phyloP scores from a whole-genome alignment of 2,329 filamentous ascomycete genomes.

The Ceratocystis albifundus region DNA sequence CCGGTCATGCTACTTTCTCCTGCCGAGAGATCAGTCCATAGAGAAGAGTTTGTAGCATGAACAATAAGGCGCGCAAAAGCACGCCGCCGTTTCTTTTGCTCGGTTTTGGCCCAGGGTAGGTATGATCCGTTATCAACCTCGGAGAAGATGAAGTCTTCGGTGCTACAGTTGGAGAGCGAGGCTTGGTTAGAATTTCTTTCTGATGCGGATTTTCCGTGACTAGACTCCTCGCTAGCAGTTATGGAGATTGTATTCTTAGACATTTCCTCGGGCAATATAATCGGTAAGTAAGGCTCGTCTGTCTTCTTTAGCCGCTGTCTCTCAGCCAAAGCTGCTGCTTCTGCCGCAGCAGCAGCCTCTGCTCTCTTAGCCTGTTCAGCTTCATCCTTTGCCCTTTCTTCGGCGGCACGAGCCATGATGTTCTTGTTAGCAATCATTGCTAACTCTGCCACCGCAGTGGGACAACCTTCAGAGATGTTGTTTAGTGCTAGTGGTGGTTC shows the following conservation, averaged over 20 bases:
- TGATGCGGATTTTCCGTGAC: background rate
- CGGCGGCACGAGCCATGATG: slow-evolving; percentile 9
- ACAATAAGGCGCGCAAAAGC: slow-evolving; percentile 2
- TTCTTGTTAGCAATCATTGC: slow-evolving; percentile 15
- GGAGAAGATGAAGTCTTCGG: background rate
- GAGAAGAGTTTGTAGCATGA: background rate
- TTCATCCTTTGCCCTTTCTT: slow-evolving; percentile 4
- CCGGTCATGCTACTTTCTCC: slow-evolving; percentile 34
- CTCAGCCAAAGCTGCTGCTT: slow-evolving; percentile 16
- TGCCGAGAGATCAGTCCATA: slow-evolving; percentile 17
- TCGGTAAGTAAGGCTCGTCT: slow-evolving; percentile 31
- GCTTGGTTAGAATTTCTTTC: background rate
- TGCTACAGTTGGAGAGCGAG: background rate
- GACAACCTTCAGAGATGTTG: slow-evolving; percentile 8
- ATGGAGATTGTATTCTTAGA: background rate
- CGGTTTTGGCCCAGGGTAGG: background rate
- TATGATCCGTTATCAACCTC: background rate
- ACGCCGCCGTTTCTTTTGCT: slow-evolving; percentile 8
- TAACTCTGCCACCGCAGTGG: slow-evolving; percentile 16
- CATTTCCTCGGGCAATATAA: slow-evolving; percentile 27
- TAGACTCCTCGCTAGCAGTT: background rate
- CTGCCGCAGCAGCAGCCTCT: slow-evolving; percentile 23
- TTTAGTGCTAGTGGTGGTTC: slow-evolving; percentile 10
- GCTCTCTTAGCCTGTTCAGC: slow-evolving; percentile 27
- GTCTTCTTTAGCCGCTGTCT: slow-evolving; percentile 28